These are phyloP conservation scores for Lasiodiplodia citricola DNA, from an alignment of 2,329 filamentous ascomycete genomes.

Conservation along the genomic window DNA sequence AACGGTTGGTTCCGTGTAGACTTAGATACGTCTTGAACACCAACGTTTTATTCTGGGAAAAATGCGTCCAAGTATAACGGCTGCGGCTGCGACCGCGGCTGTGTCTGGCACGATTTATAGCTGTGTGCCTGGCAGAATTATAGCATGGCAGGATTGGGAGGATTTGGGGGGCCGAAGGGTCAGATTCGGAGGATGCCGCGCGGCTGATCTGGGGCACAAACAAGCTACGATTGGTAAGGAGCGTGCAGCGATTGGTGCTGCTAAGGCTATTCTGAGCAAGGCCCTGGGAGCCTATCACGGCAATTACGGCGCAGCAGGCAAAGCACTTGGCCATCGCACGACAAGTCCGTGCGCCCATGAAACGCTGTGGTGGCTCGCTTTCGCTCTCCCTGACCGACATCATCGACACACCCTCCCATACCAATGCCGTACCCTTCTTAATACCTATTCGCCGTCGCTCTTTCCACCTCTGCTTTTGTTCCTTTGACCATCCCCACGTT, in stretches of 20 bases:
- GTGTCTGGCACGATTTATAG: too few species aligned
- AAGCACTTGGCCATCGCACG: neutral
- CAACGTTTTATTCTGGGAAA: too few species aligned
- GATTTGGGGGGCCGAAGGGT: too few species aligned
- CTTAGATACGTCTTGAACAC: too few species aligned
- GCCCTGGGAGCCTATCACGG: neutral
- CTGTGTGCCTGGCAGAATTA: too few species aligned
- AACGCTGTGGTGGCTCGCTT: neutral
- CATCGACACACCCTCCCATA: neutral
- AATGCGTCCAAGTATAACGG: too few species aligned
- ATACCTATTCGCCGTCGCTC: neutral
- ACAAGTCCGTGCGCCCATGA: conserved; percentile 1
- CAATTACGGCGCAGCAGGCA: neutral
- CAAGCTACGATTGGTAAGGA: neutral
- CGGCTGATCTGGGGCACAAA: neutral
- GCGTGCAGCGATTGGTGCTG: neutral
- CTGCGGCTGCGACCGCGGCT: too few species aligned
- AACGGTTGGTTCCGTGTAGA: too few species aligned
- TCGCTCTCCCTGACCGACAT: neutral
- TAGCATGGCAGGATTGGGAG: too few species aligned
- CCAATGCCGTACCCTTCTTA: neutral
- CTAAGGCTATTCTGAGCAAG: neutral
- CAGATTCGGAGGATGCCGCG: neutral
- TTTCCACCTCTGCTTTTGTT: neutral
- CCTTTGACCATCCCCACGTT: neutral